Percentiles rank a stretch among this genome's conserved stretches.
These are phyloP conservation scores for Antitrichia curtipendula DNA, from an alignment of 225 moss, liverwort and hornwort genomes.

Conservation along the genomic window DNA sequence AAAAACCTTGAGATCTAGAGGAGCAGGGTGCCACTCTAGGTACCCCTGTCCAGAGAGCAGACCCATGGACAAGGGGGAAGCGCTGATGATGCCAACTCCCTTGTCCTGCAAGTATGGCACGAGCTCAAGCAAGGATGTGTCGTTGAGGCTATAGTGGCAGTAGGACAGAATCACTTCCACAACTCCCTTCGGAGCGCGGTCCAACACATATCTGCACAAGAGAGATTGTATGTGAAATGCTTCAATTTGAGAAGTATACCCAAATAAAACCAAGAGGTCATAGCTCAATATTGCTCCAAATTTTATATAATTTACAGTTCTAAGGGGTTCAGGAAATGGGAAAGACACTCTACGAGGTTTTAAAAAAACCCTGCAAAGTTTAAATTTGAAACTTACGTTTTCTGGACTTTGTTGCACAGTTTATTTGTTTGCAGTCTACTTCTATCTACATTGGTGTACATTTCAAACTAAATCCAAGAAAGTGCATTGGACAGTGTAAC, in stretches of 20 bases:
- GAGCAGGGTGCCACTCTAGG: conserved; percentile 95
- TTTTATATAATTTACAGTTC: not conserved
- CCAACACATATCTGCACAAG: conserved; percentile 46
- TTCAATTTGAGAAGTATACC: not conserved
- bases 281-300: not conserved
- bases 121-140: conserved; percentile 52
- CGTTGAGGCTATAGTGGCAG: conserved; percentile 80
- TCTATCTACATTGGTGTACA: not conserved
- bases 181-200: conserved; percentile 62
- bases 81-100: conserved; percentile 86
- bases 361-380: not conserved
- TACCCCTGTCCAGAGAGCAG: conserved; percentile 62
- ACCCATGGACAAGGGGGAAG: conserved; percentile 93
- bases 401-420: not conserved
- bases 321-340: not conserved
- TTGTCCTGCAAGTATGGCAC: conserved; percentile 82
- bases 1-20: conserved; percentile 63
- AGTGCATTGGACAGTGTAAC: not conserved
- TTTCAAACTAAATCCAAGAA: not conserved
- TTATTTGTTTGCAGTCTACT: not conserved
- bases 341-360: not conserved
- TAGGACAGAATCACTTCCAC: conserved; percentile 74
- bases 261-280: not conserved
- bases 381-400: not conserved
- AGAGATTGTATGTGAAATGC: not conserved